These are phyloP conservation scores for Salicornia ramosissima DNA, from an alignment of 148 eudicot species.

Conservation along the genomic window DNA sequence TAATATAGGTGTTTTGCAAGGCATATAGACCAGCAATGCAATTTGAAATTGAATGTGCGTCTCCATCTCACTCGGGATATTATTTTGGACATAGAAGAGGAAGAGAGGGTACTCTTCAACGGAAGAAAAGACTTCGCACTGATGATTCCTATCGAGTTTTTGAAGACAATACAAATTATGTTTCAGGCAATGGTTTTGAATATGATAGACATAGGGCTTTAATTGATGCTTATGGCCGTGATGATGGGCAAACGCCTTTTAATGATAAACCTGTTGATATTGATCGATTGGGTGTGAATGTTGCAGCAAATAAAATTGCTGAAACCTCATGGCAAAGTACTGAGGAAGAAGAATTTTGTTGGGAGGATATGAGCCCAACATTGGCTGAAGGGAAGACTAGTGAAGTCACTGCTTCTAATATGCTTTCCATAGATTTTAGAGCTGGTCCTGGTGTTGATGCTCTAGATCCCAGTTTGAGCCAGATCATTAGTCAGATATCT, in stretches of 20 bases:
- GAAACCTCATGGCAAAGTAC: constrained; percentile 66
- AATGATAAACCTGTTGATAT: constrained; percentile 35
- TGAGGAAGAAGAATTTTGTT: constrained; percentile 85
- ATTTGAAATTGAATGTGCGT: constrained; percentile 35
- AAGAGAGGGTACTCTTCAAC: constrained; percentile 44
- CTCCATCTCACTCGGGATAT: constrained; percentile 39
- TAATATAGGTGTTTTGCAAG: too few species aligned
- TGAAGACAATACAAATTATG: constrained; percentile 31
- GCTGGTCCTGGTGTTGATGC: constrained; percentile 36
- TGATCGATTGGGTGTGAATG: constrained; percentile 35
- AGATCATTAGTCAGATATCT: constrained; percentile 25
- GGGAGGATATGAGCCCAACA: constrained; percentile 76
- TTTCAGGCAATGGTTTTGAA: constrained; percentile 34
- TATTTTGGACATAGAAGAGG: constrained; percentile 44
- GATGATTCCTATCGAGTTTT: constrained; percentile 29
- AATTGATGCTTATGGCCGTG: constrained; percentile 89
- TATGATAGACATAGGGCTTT: constrained; percentile 71
- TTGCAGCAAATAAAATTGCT: constrained; percentile 26
- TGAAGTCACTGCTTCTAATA: constrained; percentile 29
- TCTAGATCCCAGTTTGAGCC: constrained; percentile 37
- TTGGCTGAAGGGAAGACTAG: constrained; percentile 36
- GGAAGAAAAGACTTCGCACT: constrained; percentile 40
- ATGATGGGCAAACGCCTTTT: constrained; percentile 43
- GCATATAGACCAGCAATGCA: constrained; percentile 46
- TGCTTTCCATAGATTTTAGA: constrained; percentile 32